Evolutionary conservation across 192 early-diverging fungal genomes (phyloP), one percentile per base, ranked within the genome.

Genomic region (Oehlia diaphana): DNA sequence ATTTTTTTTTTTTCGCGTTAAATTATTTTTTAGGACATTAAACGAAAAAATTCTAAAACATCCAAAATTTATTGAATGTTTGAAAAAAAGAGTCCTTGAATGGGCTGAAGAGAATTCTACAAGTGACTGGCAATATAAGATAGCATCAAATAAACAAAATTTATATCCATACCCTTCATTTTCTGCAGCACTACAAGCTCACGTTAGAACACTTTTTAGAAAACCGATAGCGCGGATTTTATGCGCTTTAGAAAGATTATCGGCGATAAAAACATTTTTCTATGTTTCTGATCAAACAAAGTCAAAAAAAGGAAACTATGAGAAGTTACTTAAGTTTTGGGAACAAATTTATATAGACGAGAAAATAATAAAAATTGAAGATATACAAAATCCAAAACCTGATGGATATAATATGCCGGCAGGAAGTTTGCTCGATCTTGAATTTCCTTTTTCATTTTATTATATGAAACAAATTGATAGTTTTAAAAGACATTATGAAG

Each of bases 151-250:
- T 19, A 71, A 73, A 65, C 26, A 73, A 26, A 7, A 33, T 39
- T 50, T 80, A 12, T 71, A 73, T 49, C n/a, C 53, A 12, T 63
- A 71, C 49, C 42, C 64, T 13, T 80, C 79, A 35, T 80, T 80
- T 42, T 72, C 50, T 10, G 63, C 37, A 12, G 79, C 79, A 23
- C 42, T 80, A 62, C 58, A 63, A 26, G 37, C 9, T 19, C 39
- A 80, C 63, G 61, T 79, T 73, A 14, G 68, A 31, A 19, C 13
- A 10, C 14, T 74, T 2, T 47, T 79, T 2, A 69, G 78, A 21
- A 64, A 37, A 7, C 79, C 26, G 12, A 61, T 80, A 35, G 61
- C 79, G 16, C 10, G 73, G 47, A 33, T 80, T 3, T 73, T 80
- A 39, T 73, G 33, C 39, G 50, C 79, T 6, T 26, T 26, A 26